These are phyloP conservation scores for Dactylorhiza incarnata DNA, from an alignment of 106 monocot species.

Conservation along the genomic window DNA sequence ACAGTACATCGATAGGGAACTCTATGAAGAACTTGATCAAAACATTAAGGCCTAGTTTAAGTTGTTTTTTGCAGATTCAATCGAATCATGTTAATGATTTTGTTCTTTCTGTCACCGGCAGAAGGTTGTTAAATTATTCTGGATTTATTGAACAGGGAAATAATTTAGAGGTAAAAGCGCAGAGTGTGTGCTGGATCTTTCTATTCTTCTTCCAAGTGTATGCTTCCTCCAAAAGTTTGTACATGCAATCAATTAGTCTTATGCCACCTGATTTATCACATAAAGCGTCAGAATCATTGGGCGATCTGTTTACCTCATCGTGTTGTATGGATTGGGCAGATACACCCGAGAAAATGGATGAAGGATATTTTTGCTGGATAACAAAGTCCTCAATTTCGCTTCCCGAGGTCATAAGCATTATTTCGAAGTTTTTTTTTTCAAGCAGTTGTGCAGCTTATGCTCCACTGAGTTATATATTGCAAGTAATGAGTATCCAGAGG, in stretches of 20 bases:
- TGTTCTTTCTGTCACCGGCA: slow-evolving; percentile 38
- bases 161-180: background rate
- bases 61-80: slow-evolving; percentile 32
- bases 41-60: slow-evolving; percentile 33
- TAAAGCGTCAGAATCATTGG: slow-evolving; percentile 56
- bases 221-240: slow-evolving; percentile 70
- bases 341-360: slow-evolving; percentile 23
- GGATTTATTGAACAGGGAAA: slow-evolving; percentile 15
- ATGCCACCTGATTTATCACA: slow-evolving; percentile 55
- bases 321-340: slow-evolving; percentile 47
- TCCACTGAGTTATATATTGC: slow-evolving; percentile 52
- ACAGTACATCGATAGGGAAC: slow-evolving; percentile 60
- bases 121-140: slow-evolving; percentile 13
- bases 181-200: slow-evolving; percentile 43
- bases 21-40: slow-evolving; percentile 52
- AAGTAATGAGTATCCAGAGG: slow-evolving; percentile 59
- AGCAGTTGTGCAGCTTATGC: slow-evolving; percentile 16
- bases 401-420: slow-evolving; percentile 27
- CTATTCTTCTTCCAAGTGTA: slow-evolving; percentile 74
- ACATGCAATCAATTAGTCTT: slow-evolving; percentile 49
- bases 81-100: slow-evolving; percentile 29
- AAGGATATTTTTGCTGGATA: slow-evolving; percentile 81
- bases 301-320: slow-evolving; percentile 32
- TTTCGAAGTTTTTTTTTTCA: slow-evolving; percentile 25
- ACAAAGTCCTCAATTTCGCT: slow-evolving; percentile 44